Conservation (phyloP, 257 asterid species). For the Solanum pennellii region DNA sequence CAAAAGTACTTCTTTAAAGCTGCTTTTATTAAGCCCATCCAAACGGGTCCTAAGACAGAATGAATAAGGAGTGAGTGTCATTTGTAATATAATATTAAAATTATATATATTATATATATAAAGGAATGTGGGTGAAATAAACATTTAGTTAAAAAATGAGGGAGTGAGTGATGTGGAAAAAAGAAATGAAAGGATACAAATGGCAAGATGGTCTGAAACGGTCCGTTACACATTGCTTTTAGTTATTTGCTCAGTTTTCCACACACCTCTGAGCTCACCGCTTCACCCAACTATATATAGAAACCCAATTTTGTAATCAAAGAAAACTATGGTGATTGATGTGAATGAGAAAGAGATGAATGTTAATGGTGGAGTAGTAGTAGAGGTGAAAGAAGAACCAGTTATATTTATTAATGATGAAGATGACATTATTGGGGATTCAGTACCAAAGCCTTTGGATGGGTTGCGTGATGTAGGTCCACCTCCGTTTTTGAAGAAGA, state of each 20-base stretch:
- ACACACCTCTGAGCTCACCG: conserved; percentile 13
- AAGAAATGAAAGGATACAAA: conserved; percentile 1
- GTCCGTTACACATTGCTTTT: conserved; percentile 7
- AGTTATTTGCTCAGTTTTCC: conserved; percentile 5
- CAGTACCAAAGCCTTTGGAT: conserved; percentile 30
- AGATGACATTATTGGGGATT: conserved; percentile 6
- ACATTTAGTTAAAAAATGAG: conserved; percentile 3
- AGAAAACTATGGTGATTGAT: not conserved
- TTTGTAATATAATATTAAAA: too few relatives aligned
- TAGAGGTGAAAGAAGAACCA: conserved; percentile 55
- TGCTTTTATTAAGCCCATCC: too few relatives aligned
- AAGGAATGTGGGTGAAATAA: conserved; percentile 9
- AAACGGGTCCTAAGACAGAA: too few relatives aligned
- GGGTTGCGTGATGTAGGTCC: conserved; percentile 60
- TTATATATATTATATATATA: too few relatives aligned
- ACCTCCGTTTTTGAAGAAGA: conserved; percentile 84
- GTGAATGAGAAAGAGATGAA: not conserved
- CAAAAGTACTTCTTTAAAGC: too few relatives aligned
- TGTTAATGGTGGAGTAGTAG: not conserved
- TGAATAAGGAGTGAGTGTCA: too few relatives aligned
- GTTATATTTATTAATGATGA: conserved; percentile 19
- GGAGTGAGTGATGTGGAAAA: conserved; percentile 9
- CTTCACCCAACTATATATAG: not conserved
- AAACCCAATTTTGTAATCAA: not conserved
- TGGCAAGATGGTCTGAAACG: conserved; percentile 12